Evolutionary conservation across 1,139 yeast species (phyloP).

Genomic region (Nakaseomyces bracarensis): DNA sequence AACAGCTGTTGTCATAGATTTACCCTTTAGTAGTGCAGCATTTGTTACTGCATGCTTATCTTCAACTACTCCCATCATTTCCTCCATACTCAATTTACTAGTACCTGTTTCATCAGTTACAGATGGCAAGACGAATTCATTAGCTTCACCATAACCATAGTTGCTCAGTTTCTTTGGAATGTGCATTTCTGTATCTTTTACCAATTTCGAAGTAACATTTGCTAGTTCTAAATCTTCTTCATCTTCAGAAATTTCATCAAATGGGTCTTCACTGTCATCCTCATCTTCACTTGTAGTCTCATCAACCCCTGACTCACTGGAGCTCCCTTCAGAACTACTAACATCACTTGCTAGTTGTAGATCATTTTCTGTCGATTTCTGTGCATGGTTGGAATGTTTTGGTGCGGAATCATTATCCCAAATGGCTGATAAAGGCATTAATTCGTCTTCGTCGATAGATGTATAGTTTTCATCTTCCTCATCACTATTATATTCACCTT

Average conservation of each 20-base stretch:
- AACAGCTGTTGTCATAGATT: conserved; percentile 47
- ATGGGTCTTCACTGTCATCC: conserved; percentile 31
- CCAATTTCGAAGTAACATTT: conserved; percentile 29
- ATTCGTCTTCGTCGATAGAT: conserved; percentile 61
- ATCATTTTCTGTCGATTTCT: conserved; percentile 34
- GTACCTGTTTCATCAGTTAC: conserved; percentile 6
- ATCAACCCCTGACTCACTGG: conserved; percentile 24
- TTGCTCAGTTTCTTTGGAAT: conserved; percentile 45
- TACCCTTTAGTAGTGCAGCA: conserved; percentile 45
- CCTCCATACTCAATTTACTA: conserved; percentile 48
- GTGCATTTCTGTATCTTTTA: conserved; percentile 32
- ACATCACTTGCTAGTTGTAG: conserved; percentile 16
- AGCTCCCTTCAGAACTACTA: conserved; percentile 11
- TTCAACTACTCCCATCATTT: conserved; percentile 62
- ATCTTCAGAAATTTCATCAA: conserved; percentile 32
- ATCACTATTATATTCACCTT: conserved; percentile 33
- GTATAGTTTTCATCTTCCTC: conserved; percentile 41
- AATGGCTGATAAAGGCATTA: conserved; percentile 71
- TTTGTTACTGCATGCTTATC: conserved; percentile 38
- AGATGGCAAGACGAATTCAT: conserved; percentile 62
- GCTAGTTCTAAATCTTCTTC: conserved; percentile 36
- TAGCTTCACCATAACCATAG: conserved; percentile 43
- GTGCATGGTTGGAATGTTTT: conserved; percentile 32
- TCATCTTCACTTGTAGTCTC: conserved; percentile 26
- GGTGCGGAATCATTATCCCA: conserved; percentile 71